A percentile compares a stretch with the other conserved stretches of the same genome.
These are phyloP conservation scores for Aspergillus arachidicola DNA, from an alignment of 2,329 filamentous ascomycete genomes.

Conservation along the genomic window DNA sequence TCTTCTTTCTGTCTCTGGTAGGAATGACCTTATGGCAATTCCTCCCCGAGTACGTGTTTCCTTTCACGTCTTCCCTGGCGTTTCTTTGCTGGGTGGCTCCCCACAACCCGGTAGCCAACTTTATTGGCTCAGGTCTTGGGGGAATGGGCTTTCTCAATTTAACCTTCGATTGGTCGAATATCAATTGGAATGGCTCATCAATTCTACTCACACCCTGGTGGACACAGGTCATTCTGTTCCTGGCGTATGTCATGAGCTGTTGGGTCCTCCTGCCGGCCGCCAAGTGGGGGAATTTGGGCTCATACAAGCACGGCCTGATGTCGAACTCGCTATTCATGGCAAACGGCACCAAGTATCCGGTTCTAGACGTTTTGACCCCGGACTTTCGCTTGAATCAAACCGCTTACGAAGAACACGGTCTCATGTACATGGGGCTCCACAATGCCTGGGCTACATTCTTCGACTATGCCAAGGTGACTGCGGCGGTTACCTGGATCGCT, in stretches of 20 bases:
- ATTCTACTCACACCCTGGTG: conserved; percentile 59
- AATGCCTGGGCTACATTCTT: conserved; percentile 63
- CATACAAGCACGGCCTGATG: conserved; percentile 59
- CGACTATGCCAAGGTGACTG: conserved; percentile 62
- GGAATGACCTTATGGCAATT: conserved; percentile 64
- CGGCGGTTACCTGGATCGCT: conserved; percentile 61
- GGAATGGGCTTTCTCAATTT: conserved; percentile 65
- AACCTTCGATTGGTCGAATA: conserved; percentile 63
- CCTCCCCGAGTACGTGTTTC: conserved; percentile 62
- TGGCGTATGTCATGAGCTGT: conserved; percentile 58
- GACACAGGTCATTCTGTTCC: conserved; percentile 62
- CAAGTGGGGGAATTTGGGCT: conserved; percentile 59
- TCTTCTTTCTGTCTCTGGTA: conserved; percentile 59
- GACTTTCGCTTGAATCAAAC: conserved; percentile 54
- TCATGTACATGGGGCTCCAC: conserved; percentile 61
- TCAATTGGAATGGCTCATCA: conserved; percentile 54
- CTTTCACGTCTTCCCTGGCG: conserved; percentile 61
- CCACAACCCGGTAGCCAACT: conserved; percentile 60
- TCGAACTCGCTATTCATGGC: conserved; percentile 58
- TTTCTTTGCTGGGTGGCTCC: conserved; percentile 68
- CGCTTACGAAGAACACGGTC: conserved; percentile 51
- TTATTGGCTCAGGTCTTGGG: conserved; percentile 62
- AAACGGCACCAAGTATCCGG: conserved; percentile 53
- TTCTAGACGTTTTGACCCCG: conserved; percentile 45
- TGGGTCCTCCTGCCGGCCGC: conserved; percentile 63